Conservation (phyloP, 2,329 filamentous ascomycete species). For the Colletotrichum tanaceti region DNA sequence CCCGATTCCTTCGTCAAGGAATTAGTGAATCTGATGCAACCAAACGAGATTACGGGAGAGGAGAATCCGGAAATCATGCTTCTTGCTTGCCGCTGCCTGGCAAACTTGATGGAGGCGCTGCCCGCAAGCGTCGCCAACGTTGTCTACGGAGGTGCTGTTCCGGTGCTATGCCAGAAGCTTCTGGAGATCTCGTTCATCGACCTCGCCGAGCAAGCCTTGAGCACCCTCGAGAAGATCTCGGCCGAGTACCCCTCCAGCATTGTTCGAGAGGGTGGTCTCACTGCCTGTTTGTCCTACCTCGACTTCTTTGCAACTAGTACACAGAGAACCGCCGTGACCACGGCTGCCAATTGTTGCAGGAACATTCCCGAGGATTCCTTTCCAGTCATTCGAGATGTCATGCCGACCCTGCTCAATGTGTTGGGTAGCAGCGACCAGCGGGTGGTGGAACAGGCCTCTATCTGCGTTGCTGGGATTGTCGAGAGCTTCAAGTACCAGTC, state of each 20-base stretch:
- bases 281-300: conserved; percentile 93
- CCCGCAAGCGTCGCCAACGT: conserved; percentile 94
- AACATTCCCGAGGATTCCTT: conserved; percentile 97
- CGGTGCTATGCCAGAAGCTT: conserved; percentile 92
- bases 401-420: conserved; percentile 94
- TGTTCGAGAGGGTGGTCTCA: conserved; percentile 93
- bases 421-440: conserved; percentile 93
- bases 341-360: conserved; percentile 96
- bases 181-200: conserved; percentile 98
- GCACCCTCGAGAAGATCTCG: conserved; percentile 97
- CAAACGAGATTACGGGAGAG: conserved; percentile 82
- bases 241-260: conserved; percentile 95
- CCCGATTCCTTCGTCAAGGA: conserved; percentile 97
- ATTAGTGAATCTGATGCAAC: conserved; percentile 90
- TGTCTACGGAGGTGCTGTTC: conserved; percentile 96
- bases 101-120: conserved; percentile 97
- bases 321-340: conserved; percentile 95
- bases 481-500: conserved; percentile 95
- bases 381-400: conserved; percentile 89
- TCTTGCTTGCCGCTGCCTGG: conserved; percentile 91
- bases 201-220: conserved; percentile 94
- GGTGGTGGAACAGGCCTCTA: conserved; percentile 94
- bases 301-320: conserved; percentile 99
- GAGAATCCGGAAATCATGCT: conserved; percentile 98
- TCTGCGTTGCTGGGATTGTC: conserved; percentile 94